Base-by-base conservation (phyloP, 345 rosid species). In the Raphanus sativus region DNA sequence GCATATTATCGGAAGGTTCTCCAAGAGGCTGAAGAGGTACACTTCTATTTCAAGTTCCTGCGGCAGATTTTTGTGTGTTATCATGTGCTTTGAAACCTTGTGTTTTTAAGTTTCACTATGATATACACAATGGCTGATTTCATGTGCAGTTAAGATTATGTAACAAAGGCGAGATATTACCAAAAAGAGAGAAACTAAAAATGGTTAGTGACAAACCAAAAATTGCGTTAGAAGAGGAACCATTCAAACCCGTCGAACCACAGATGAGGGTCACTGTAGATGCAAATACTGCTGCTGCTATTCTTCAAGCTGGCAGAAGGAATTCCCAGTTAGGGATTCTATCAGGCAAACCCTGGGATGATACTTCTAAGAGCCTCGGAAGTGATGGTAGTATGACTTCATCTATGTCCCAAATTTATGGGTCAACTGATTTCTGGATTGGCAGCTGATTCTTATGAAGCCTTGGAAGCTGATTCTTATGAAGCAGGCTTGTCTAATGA, bases 261-360 rank as follows among this genome's bases (percentile, higher is more conserved):
- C 86, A 86, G 75, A 76, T 70, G 70, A 88, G 87, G 66, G 86
- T 95, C 65, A 79, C 55, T 71, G 86, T 92, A 52, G 58, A 52
- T 52, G 58, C 2, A 10, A 15, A 52, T 6, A 52, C 58, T 52
- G 58, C 58, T 52, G 98, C 96, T 50, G 98, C 97, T 61, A 95
- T 95, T 80, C 94, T 95, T 82, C 91, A 92, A 84, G 99, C 89
- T 5, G 99, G 91, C 66, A 90, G 86, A 38, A 87, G 87, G 84
- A 81, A 91, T 80, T 96, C 98, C 72, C 86, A 85, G 70, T 30
- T 92, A 69, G 89, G 80, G 40, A 66, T 83, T 38, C 70, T 95
- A 59, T 77, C 84, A 8, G 87, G 81, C 77, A 75, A 72, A 58
- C 82, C 79, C 45, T 38, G n/a, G 34, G 79, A 73, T 65, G 79